Percentiles rank a stretch among this genome's conserved stretches.
phyloP scores from a whole-genome alignment of 75 land plant genomes.

The Pinus tabuliformis region DNA sequence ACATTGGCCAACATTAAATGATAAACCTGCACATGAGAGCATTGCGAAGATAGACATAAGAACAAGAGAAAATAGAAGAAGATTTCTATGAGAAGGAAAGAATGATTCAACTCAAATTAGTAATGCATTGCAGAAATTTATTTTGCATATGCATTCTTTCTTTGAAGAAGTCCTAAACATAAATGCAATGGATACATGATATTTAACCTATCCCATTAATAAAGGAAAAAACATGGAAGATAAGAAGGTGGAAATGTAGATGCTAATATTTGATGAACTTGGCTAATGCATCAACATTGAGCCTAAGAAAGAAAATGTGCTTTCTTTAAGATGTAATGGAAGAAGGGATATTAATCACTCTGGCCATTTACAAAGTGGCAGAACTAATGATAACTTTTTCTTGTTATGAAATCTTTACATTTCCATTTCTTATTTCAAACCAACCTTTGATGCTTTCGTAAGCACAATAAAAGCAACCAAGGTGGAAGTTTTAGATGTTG shows the following conservation, averaged over 20 bases:
- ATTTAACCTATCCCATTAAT: not conserved
- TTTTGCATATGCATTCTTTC: not conserved
- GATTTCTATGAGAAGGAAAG: not conserved
- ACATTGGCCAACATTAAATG: not conserved
- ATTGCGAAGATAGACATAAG: not conserved
- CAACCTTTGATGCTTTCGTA: not conserved
- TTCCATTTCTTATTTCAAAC: not conserved
- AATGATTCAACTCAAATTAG: not conserved
- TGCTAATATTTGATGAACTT: not conserved
- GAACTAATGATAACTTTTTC: not conserved
- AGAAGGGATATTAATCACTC: not conserved
- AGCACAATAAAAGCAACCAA: constrained; percentile 1
- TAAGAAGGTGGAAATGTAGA: not conserved
- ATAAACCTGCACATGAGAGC: constrained; percentile 1
- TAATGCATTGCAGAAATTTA: constrained; percentile 4
- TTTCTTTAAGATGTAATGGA: not conserved
- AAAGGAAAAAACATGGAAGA: not conserved
- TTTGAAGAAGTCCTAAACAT: not conserved
- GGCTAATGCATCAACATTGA: constrained; percentile 1
- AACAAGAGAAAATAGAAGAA: not conserved
- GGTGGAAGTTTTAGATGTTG: not conserved
- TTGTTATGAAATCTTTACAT: not conserved
- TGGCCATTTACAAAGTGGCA: not conserved
- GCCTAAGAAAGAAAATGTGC: constrained; percentile 1
- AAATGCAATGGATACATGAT: not conserved